A percentile compares a stretch with the other conserved stretches of the same genome.
Evolutionary conservation across 2,329 filamentous ascomycete genomes (phyloP).

Genomic region (Aspergillus tamarii): DNA sequence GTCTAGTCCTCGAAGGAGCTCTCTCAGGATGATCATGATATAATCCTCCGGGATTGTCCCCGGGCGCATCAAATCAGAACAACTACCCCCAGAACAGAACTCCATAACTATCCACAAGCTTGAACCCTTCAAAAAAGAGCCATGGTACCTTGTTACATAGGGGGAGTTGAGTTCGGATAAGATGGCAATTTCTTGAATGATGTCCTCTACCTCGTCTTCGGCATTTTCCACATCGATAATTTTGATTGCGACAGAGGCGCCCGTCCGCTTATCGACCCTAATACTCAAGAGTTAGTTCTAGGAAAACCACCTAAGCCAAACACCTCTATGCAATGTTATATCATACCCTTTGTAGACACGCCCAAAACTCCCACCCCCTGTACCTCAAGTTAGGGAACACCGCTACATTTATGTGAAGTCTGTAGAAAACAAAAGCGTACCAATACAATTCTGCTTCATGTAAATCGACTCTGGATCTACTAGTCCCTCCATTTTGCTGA

Average conservation of each 20-base stretch:
- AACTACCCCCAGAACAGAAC: constrained; percentile 95
- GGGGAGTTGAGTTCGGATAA: constrained; percentile 93
- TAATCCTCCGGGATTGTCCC: constrained; percentile 91
- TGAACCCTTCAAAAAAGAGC: constrained; percentile 92
- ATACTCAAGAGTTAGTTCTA: constrained; percentile 12
- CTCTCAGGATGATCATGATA: constrained; percentile 91
- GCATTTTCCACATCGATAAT: constrained; percentile 98
- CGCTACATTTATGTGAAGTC: neutral
- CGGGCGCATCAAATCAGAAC: constrained; percentile 92
- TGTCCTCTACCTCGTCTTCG: constrained; percentile 98
- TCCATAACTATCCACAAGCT: constrained; percentile 99
- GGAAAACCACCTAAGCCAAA: neutral
- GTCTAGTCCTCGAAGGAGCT: constrained; percentile 85
- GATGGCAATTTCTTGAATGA: constrained; percentile 98
- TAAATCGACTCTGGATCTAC: constrained; percentile 90
- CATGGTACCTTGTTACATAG: constrained; percentile 97
- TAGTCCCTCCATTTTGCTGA: constrained; percentile 50
- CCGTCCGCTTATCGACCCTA: constrained; percentile 89
- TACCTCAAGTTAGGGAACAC: constrained; percentile 26
- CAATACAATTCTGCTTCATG: constrained; percentile 89
- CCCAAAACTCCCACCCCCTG: constrained; percentile 95
- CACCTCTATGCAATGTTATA: constrained; percentile 3
- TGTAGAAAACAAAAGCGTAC: constrained; percentile 50
- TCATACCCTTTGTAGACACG: constrained; percentile 95
- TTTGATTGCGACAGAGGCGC: constrained; percentile 95